phyloP scores from a whole-genome alignment of 1,284 basidiomycete genomes.

The Moesziomyces sp. region DNA sequence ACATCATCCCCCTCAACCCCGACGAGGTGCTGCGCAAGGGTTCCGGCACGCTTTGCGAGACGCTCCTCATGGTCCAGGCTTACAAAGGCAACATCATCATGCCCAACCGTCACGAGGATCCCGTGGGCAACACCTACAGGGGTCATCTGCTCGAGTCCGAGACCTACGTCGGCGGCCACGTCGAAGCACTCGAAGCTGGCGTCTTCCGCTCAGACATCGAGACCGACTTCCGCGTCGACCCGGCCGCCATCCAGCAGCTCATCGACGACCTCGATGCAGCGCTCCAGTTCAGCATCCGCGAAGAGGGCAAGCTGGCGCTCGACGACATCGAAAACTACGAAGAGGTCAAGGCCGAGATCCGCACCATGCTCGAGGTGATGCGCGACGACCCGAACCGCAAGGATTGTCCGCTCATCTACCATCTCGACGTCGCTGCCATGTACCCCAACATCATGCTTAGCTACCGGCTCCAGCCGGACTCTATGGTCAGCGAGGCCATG shows the following conservation, averaged over 20 bases:
- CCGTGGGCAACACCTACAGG: conserved; percentile 90
- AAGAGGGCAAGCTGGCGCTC: conserved; percentile 84
- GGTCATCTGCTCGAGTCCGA: conserved; percentile 96
- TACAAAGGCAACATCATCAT: conserved; percentile 91
- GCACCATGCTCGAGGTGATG: conserved; percentile 82
- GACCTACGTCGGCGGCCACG: conserved; percentile 98
- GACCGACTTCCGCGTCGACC: conserved; percentile 94
- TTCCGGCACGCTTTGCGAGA: conserved; percentile 95
- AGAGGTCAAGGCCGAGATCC: conserved; percentile 85
- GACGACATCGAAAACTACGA: conserved; percentile 95
- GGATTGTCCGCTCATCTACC: conserved; percentile 96
- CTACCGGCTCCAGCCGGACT: conserved; percentile 97
- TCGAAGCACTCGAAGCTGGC: conserved; percentile 97
- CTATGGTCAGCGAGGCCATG: conserved; percentile 93
- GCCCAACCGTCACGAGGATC: conserved; percentile 96
- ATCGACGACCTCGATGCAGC: conserved; percentile 94
- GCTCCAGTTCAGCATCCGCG: conserved; percentile 85
- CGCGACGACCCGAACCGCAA: conserved; percentile 88
- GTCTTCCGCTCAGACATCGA: conserved; percentile 97
- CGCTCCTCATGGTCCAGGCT: conserved; percentile 98
- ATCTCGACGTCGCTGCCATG: conserved; percentile 99
- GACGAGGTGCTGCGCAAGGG: conserved; percentile 98
- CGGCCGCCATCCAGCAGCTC: conserved; percentile 86
- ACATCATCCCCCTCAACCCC: conserved; percentile 96
- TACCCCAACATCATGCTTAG: conserved; percentile 99